Percentiles rank a stretch among this genome's conserved stretches.
These are phyloP conservation scores for Penicillium freii DNA, from an alignment of 2,329 filamentous ascomycete species.

Conservation along the genomic window DNA sequence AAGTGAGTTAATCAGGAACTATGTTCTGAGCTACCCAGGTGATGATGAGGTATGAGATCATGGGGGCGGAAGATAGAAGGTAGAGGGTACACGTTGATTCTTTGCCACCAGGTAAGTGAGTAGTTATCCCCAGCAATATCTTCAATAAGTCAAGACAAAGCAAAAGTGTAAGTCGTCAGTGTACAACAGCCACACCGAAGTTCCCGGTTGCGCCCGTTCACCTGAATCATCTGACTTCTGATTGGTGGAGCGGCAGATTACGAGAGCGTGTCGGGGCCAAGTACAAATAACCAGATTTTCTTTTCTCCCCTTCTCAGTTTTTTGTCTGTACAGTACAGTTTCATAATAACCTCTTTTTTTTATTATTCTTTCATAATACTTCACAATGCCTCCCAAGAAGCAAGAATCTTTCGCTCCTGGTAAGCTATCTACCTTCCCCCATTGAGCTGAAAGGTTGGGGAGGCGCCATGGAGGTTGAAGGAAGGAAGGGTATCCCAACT, in stretches of 20 bases:
- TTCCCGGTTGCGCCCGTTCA: conserved; percentile 37
- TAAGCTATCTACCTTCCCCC: conserved; percentile 15
- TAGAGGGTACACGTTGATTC: neutral
- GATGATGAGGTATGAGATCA: conserved; percentile 26
- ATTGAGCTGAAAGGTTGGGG: neutral
- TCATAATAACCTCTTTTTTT: conserved; percentile 16
- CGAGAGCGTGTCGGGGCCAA: conserved; percentile 35
- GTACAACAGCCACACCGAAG: conserved; percentile 16
- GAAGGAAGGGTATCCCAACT: neutral
- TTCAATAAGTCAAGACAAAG: neutral
- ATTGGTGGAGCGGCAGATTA: conserved; percentile 36
- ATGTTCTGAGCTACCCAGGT: neutral
- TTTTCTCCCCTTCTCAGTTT: conserved; percentile 21
- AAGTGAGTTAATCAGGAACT: neutral
- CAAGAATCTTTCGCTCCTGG: conserved; percentile 27
- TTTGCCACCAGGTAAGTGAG: neutral
- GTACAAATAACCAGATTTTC: conserved; percentile 41
- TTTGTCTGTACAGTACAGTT: conserved; percentile 25
- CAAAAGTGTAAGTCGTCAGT: neutral
- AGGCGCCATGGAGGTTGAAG: neutral
- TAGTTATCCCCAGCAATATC: neutral
- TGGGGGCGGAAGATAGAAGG: neutral
- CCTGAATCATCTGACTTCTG: conserved; percentile 36
- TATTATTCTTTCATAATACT: conserved; percentile 15
- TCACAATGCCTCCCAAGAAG: conserved; percentile 26